phyloP scores from a whole-genome alignment of 2,329 filamentous ascomycete species.

The Tolypocladium pustulatum region DNA sequence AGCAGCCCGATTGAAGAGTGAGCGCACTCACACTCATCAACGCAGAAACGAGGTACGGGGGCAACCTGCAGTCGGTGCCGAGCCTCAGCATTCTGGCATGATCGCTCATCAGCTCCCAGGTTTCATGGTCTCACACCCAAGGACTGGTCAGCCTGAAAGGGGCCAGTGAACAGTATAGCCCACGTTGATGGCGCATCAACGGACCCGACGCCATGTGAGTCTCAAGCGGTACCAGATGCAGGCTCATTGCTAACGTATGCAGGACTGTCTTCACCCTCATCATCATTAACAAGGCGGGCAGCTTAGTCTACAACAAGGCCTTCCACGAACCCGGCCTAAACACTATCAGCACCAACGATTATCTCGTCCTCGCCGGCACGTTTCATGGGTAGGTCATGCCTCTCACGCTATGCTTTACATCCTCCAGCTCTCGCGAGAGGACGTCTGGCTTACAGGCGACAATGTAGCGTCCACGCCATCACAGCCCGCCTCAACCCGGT shows the following conservation, averaged over 20 bases:
- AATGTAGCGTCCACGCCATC: conserved; percentile 55
- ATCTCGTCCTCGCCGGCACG: conserved; percentile 89
- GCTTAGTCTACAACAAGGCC: conserved; percentile 89
- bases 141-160: conserved; percentile 6
- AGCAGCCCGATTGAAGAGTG: neutral
- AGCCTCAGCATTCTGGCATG: neutral
- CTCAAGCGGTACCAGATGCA: neutral
- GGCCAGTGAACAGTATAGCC: neutral
- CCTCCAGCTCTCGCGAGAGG: neutral
- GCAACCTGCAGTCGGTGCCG: neutral
- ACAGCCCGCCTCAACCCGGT: conserved; percentile 52
- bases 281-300: conserved; percentile 97
- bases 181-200: neutral
- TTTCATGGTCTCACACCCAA: conserved; percentile 6
- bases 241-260: neutral
- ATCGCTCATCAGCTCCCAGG: neutral
- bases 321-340: conserved; percentile 79
- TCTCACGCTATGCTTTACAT: conserved; percentile 1
- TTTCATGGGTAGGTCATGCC: conserved; percentile 70
- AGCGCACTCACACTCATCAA: neutral
- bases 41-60: neutral
- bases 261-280: conserved; percentile 95
- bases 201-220: neutral
- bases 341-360: conserved; percentile 90
- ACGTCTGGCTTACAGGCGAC: conserved; percentile 3